Conservation (phyloP, 345 rosid genomes). For the Hibiscus mutabilis region DNA sequence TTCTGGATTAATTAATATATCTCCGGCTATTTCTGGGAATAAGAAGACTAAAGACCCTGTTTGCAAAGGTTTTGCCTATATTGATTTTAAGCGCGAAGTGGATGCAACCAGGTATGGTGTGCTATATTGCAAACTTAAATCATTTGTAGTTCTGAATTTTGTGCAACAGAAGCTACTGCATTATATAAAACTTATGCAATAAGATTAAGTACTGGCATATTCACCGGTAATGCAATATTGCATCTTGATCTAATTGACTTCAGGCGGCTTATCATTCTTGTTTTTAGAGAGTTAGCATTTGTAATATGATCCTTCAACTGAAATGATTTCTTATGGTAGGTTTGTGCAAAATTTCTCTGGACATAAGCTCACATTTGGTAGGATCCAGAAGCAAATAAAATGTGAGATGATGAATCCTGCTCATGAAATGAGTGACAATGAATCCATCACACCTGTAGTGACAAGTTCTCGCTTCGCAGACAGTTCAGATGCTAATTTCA, state of each 20-base stretch:
- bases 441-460: slow-evolving; percentile 14
- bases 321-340: slow-evolving; percentile 31
- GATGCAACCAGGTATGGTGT: slow-evolving; percentile 59
- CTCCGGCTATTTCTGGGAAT: slow-evolving; percentile 74
- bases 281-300: not conserved
- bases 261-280: not conserved
- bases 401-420: slow-evolving; percentile 42
- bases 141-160: not conserved
- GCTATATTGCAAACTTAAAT: not conserved
- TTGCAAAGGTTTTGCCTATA: slow-evolving; percentile 72
- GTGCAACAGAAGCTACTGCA: not conserved
- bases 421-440: slow-evolving; percentile 21
- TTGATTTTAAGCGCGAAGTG: slow-evolving; percentile 56
- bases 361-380: slow-evolving; percentile 56
- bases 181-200: not conserved
- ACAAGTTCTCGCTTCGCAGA: slow-evolving; percentile 19
- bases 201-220: not conserved
- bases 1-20: slow-evolving; percentile 47
- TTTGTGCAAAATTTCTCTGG: slow-evolving; percentile 54
- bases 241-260: not conserved
- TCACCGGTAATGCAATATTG: not conserved
- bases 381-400: slow-evolving; percentile 61
- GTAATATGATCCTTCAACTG: slow-evolving; percentile 4
- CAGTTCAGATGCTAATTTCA: slow-evolving; percentile 4
- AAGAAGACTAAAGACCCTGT: slow-evolving; percentile 84